Evolutionary conservation across 495 filamentous ascomycete genomes (phyloP), one percentile per base, ranked within the genome.

Genomic region (Copromyces sp.): DNA sequence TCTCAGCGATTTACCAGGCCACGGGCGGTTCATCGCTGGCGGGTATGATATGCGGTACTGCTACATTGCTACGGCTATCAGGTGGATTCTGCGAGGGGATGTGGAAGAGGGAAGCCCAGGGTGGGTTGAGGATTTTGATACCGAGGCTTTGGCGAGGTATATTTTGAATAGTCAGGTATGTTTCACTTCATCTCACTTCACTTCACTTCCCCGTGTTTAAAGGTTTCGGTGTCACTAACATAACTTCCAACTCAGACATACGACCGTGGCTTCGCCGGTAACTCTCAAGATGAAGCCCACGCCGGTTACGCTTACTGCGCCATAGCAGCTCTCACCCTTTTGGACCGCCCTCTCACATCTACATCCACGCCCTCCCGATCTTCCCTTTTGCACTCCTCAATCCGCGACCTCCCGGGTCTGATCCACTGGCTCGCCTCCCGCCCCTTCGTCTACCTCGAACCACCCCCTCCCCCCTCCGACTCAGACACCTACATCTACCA

Each of bases 221-320:
- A 0, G 44, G n/a, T 47, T 4, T 8, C 6, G 9, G 4, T 5
- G 24, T 24, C 35, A 45, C n/a, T 6, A 69, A 44, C 74, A 38
- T 68, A 11, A 61, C 5, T 17, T 0, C 3, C 89, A 37, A 24
- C 24, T 24, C 77, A 98, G 92, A 91, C 91, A 4, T 98, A 95
- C 77, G 95, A 98, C 79, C 93, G 94, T 12, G 96, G 96, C 39
- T 89, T 98, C 77, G 89, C 89, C 3, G 94, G 97, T 75, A 90
- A 85, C 37, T 90, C 91, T 3, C 90, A 88, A 72, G 90, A 95
- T 61, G 95, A 99, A 85, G 89, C 94, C 20, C 95, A 99, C 80
- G 94, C 93, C 74, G 95, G 95, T 68, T 92, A 93, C 78, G 93
- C 93, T 69, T 96, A 94, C 83, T 96, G 93, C 77, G 93, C 91